Evolutionary conservation across 352 stramenopile species (phyloP).

Genomic region (Globisporangium orthogonon): DNA sequence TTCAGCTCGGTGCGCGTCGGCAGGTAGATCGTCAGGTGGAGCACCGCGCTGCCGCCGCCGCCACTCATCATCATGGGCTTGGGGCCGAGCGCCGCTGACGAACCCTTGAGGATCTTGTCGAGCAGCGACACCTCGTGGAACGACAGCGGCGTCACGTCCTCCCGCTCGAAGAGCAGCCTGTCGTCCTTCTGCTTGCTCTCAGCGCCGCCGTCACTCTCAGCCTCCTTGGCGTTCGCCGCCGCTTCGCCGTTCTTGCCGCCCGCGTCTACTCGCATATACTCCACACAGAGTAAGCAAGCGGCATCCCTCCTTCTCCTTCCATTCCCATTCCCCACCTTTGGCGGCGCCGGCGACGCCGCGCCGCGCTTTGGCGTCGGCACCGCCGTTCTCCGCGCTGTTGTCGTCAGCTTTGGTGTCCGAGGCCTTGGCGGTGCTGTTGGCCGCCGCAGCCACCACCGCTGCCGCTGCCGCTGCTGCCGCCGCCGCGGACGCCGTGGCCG

Average conservation of each 20-base stretch:
- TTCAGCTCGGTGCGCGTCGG: slow-evolving; percentile 83
- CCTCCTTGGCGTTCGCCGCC: slow-evolving; percentile 4
- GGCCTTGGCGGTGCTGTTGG: not conserved
- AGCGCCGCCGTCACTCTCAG: slow-evolving; percentile 10
- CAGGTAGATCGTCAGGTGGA: slow-evolving; percentile 84
- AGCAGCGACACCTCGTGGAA: slow-evolving; percentile 67
- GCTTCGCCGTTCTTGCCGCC: slow-evolving; percentile 1
- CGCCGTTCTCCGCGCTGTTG: slow-evolving; percentile 7
- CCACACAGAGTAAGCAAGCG: not conserved
- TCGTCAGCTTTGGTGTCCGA: slow-evolving; percentile 6
- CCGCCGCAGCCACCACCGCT: not conserved
- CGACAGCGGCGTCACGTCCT: slow-evolving; percentile 54
- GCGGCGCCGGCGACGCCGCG: not conserved
- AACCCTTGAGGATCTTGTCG: slow-evolving; percentile 71
- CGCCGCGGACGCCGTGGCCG: slow-evolving; percentile 4
- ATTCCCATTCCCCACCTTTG: slow-evolving; percentile 4
- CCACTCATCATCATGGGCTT: slow-evolving; percentile 53
- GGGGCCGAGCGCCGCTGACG: slow-evolving; percentile 33
- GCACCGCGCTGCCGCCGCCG: slow-evolving; percentile 48
- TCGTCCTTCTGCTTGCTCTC: slow-evolving; percentile 23
- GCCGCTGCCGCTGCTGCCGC: not conserved
- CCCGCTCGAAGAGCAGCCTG: slow-evolving; percentile 62
- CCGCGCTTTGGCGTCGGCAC: slow-evolving; percentile 11
- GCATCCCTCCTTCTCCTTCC: not conserved
- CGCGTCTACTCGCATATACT: slow-evolving; percentile 1